phyloP scores from a whole-genome alignment of 148 eudicot genomes.

The Camellia lanceoleosa region DNA sequence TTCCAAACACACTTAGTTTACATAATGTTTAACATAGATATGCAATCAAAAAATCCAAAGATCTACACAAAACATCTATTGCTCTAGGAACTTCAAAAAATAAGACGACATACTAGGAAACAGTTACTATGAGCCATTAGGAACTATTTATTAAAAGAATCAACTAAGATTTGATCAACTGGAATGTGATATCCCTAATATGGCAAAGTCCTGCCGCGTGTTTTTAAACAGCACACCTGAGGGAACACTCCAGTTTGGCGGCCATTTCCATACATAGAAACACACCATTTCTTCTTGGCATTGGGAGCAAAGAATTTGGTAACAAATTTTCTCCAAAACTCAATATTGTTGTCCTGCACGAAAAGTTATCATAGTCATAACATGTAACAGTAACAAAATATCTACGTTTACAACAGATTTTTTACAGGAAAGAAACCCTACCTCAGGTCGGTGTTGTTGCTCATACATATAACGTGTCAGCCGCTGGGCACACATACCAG shows the following conservation, averaged over 20 bases:
- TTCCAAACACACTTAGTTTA: conserved; percentile 4
- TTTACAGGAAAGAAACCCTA: conserved; percentile 27
- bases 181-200: background rate
- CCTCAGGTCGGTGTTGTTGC: conserved; percentile 95
- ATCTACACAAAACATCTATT: background rate
- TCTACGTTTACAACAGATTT: background rate
- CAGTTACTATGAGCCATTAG: background rate
- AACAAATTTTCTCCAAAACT: conserved; percentile 93
- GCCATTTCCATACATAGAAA: conserved; percentile 96
- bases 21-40: background rate
- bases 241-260: conserved; percentile 94
- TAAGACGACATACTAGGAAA: background rate
- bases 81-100: conserved; percentile 8
- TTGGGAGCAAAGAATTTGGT: conserved; percentile 83
- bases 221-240: conserved; percentile 47
- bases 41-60: conserved; percentile 2
- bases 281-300: conserved; percentile 99
- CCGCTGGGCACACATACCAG: conserved; percentile 94
- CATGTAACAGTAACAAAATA: background rate
- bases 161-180: background rate
- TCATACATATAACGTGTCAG: conserved; percentile 94
- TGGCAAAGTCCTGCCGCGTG: background rate
- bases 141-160: background rate
- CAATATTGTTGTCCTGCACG: conserved; percentile 83
- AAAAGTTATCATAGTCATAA: background rate